Evolutionary conservation across 352 stramenopile genomes (phyloP).

Genomic region (Phytophthora parvispora): DNA sequence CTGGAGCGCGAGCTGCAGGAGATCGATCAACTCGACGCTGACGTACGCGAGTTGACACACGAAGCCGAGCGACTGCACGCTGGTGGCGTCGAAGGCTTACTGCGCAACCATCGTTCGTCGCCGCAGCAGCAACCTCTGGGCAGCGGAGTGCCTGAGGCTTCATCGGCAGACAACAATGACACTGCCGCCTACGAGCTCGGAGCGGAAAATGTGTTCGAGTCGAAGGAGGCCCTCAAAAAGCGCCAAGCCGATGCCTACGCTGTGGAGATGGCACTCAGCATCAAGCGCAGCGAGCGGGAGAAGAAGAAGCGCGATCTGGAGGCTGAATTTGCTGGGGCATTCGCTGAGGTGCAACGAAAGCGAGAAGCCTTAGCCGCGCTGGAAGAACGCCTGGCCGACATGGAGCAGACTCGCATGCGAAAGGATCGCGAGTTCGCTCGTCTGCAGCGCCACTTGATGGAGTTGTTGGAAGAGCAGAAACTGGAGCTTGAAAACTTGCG

Average conservation of each 20-base stretch:
- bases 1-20: conserved; percentile 94
- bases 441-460: conserved; percentile 95
- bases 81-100: conserved; percentile 64
- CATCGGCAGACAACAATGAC: conserved; percentile 19
- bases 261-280: conserved; percentile 94
- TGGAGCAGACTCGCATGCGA: conserved; percentile 92
- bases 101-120: conserved; percentile 37
- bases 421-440: conserved; percentile 95
- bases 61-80: conserved; percentile 89
- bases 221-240: conserved; percentile 51
- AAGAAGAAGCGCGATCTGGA: conserved; percentile 94
- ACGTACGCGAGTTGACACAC: conserved; percentile 93
- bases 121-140: conserved; percentile 53
- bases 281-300: conserved; percentile 93
- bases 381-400: conserved; percentile 91
- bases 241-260: conserved; percentile 89
- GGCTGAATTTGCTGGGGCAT: conserved; percentile 93
- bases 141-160: conserved; percentile 49
- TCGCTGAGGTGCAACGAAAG: conserved; percentile 93
- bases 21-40: conserved; percentile 93
- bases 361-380: conserved; percentile 81
- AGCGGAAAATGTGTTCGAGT: conserved; percentile 61
- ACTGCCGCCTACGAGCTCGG: conserved; percentile 56
- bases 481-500: conserved; percentile 92
- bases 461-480: conserved; percentile 95